Conservation (phyloP, 2,329 filamentous ascomycete species). For the Huntiella decipiens region DNA sequence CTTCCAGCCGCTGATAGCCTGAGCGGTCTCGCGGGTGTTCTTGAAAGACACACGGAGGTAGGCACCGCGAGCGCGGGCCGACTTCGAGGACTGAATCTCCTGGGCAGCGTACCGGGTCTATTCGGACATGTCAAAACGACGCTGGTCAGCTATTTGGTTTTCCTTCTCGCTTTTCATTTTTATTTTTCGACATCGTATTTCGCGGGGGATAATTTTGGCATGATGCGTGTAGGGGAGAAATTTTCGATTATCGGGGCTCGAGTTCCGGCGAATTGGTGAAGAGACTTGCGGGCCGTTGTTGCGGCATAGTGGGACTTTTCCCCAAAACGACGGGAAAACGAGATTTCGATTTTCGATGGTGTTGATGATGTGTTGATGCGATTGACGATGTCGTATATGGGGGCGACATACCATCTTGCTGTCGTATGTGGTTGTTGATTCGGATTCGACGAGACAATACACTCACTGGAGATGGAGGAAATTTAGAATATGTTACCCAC, state of each 20-base stretch:
- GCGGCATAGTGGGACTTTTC: not conserved
- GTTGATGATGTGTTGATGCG: not conserved
- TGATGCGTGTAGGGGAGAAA: not conserved
- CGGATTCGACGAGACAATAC: conserved; percentile 12
- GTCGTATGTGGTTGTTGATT: conserved; percentile 12
- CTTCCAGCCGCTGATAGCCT: conserved; percentile 99
- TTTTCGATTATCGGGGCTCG: not conserved
- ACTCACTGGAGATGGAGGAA: conserved; percentile 11
- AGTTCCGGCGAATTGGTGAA: not conserved
- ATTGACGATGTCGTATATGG: not conserved
- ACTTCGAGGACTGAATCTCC: conserved; percentile 74
- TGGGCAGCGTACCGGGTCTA: conserved; percentile 93
- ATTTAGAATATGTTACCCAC: conserved; percentile 12
- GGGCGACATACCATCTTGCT: conserved; percentile 12
- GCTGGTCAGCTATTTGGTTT: conserved; percentile 5
- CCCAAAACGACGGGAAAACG: not conserved
- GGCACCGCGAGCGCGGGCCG: conserved; percentile 91
- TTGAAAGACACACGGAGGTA: conserved; percentile 99
- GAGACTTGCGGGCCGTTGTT: not conserved
- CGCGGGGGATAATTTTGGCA: not conserved
- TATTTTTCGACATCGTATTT: conserved; percentile 3
- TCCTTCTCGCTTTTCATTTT: not conserved
- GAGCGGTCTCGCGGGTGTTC: conserved; percentile 99
- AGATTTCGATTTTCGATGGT: not conserved
- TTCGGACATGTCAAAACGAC: conserved; percentile 4